These are phyloP conservation scores for Penicillium argentinense DNA, from an alignment of 495 filamentous ascomycete genomes.

Conservation along the genomic window DNA sequence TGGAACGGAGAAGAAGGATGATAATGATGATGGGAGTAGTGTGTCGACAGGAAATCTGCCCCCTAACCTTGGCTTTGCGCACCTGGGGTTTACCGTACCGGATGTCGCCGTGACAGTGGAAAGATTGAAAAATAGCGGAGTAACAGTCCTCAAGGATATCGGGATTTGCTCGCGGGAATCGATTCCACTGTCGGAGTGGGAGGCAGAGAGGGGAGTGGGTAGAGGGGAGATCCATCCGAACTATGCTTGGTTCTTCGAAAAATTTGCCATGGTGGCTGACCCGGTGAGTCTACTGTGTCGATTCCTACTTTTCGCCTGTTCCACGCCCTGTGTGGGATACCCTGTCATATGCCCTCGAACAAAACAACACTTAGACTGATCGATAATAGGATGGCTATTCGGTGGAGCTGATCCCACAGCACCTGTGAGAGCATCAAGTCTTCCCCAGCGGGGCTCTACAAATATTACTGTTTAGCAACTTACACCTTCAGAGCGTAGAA, in stretches of 20 bases:
- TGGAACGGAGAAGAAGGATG: constrained; percentile 22
- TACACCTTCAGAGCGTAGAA: not conserved
- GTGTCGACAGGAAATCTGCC: constrained; percentile 32
- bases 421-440: constrained; percentile 8
- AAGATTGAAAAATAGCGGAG: constrained; percentile 29
- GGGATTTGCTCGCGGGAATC: constrained; percentile 27
- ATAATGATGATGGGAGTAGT: constrained; percentile 4
- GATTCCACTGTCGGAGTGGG: constrained; percentile 39
- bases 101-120: constrained; percentile 32
- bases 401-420: constrained; percentile 28
- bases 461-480: not conserved
- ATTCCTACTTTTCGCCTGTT: constrained; percentile 1
- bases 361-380: not conserved
- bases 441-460: no score
- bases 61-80: constrained; percentile 39
- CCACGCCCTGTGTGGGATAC: not conserved
- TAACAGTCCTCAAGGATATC: constrained; percentile 38
- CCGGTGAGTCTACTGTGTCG: constrained; percentile 29
- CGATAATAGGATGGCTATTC: constrained; percentile 25
- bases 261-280: constrained; percentile 42
- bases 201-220: constrained; percentile 33
- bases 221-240: constrained; percentile 34
- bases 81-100: constrained; percentile 42
- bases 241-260: constrained; percentile 37
- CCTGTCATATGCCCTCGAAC: not conserved